Evolutionary conservation across 345 rosid genomes (phyloP), one percentile per base, ranked within the genome.

Genomic region (Acer negundo): DNA sequence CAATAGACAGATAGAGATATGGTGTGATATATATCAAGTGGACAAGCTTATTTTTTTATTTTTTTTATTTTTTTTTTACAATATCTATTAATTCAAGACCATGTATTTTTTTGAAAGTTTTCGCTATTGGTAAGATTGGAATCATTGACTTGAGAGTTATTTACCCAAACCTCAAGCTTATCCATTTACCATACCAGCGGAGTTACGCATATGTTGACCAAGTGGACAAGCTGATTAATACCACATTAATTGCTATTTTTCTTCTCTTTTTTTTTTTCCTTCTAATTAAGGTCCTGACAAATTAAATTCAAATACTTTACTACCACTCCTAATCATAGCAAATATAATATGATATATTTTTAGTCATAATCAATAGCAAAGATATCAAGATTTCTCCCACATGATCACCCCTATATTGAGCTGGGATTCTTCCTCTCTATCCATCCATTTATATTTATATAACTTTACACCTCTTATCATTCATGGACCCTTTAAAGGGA

Each of bases 291-390:
- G 76, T 73, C 31, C 70, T 71, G 90, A 79, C 84, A 79, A 76
- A 85, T 79, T 55, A 75, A 78, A 83, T 47, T 71, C 75, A 79
- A 23, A 85, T 19, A 82, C 87, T 82, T 87, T 79, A 49, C 72
- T 77, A 42, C 75, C 80, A 85, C 89, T 84, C 86, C 82, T 87
- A 79, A 84, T 86, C 64, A 86, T 86, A 61, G 46, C 81, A 73
- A 10, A 73, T 74, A 79, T 83, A 73, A 67, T 79, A 79, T 74
- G 78, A 80, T 72, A 51, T 79, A 9, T 46, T 46, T 59, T 35
- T 69, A 8, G 81, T 51, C 51, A 80, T 83, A 70, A 83, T 78
- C 81, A 75, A 49, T 17, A 44, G 78, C 80, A 79, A 74, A 76
- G 76, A 73, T 76, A 76, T 40, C 77, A 77, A 79, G 67, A 80